Conservation (phyloP, 768 basidiomycete species). For the Suillus cothurnatus region DNA sequence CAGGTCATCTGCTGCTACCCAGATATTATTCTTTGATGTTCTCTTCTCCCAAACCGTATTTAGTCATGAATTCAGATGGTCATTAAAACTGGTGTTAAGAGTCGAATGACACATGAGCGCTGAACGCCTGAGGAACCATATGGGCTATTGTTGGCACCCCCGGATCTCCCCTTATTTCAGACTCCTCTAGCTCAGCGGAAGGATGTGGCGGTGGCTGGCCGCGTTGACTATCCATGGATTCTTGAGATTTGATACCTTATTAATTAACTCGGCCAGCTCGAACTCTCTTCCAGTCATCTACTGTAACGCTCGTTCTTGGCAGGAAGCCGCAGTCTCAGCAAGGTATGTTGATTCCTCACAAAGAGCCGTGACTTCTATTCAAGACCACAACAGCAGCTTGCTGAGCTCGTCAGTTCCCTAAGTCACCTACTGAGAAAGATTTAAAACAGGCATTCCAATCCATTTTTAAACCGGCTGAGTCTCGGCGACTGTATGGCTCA, state of each 20-base stretch:
- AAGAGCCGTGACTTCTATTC: neutral
- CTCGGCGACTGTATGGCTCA: neutral
- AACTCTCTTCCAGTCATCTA: neutral
- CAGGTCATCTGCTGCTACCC: conserved; percentile 33
- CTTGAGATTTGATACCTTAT: conserved; percentile 33
- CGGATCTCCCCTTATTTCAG: neutral
- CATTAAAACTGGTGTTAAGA: conserved; percentile 22
- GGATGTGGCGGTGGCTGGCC: conserved; percentile 30
- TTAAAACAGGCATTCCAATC: conserved; percentile 24
- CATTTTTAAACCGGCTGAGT: neutral
- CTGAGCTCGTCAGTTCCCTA: neutral
- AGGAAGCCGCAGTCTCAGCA: neutral
- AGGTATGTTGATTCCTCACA: neutral
- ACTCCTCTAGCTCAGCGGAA: conserved; percentile 64
- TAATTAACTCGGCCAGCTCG: conserved; percentile 22
- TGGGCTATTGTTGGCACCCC: conserved; percentile 63
- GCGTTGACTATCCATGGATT: conserved; percentile 31
- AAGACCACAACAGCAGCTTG: neutral
- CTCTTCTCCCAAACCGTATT: conserved; percentile 46
- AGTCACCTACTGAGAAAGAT: neutral
- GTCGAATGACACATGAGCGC: neutral
- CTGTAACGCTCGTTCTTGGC: conserved; percentile 19
- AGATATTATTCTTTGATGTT: conserved; percentile 36
- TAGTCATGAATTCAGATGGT: conserved; percentile 45
- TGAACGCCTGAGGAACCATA: conserved; percentile 59